These are phyloP conservation scores for Neurospora tetraspora DNA, from an alignment of 495 filamentous ascomycete genomes.

Conservation along the genomic window DNA sequence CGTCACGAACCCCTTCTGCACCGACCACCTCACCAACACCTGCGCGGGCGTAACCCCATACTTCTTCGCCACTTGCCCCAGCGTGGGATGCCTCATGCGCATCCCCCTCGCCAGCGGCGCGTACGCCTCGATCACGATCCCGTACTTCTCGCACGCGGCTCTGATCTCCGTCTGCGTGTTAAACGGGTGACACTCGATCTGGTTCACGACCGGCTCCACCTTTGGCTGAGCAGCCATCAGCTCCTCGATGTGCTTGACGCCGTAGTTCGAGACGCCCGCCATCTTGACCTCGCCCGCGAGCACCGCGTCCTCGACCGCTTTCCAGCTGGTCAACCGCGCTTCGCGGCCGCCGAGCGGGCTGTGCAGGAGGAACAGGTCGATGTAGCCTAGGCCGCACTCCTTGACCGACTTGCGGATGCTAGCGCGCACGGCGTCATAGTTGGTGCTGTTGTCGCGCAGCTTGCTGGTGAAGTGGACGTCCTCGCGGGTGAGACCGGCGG, in stretches of 20 bases:
- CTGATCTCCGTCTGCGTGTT: slow-evolving; percentile 50
- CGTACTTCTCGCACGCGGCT: slow-evolving; percentile 41
- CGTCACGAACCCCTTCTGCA: slow-evolving; percentile 64
- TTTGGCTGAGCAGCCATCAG: too few species aligned
- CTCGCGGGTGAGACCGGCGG: slow-evolving; percentile 36
- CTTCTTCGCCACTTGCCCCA: slow-evolving; percentile 41
- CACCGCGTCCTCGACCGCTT: slow-evolving; percentile 55
- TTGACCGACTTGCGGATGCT: slow-evolving; percentile 46
- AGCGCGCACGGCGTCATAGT: slow-evolving; percentile 48
- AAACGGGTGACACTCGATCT: slow-evolving; percentile 64
- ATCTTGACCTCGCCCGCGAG: slow-evolving; percentile 47
- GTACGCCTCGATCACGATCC: slow-evolving; percentile 54
- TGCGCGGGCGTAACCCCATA: slow-evolving; percentile 52
- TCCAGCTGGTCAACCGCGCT: slow-evolving; percentile 52
- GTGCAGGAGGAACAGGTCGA: slow-evolving; percentile 63
- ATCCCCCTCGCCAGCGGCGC: slow-evolving; percentile 50
- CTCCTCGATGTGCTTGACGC: slow-evolving; percentile 56
- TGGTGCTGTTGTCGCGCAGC: slow-evolving; percentile 42
- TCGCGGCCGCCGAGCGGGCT: slow-evolving; percentile 53
- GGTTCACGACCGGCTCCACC: slow-evolving; percentile 49
- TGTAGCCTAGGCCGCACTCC: slow-evolving; percentile 49
- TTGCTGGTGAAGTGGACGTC: slow-evolving; percentile 64
- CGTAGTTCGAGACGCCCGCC: slow-evolving; percentile 59
- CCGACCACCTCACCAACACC: slow-evolving; percentile 52
- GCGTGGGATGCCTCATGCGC: slow-evolving; percentile 43